Percentiles rank a stretch among this genome's conserved stretches.
These are phyloP conservation scores for Artemisia argyi DNA, from an alignment of 129 eudicot species.

Conservation along the genomic window DNA sequence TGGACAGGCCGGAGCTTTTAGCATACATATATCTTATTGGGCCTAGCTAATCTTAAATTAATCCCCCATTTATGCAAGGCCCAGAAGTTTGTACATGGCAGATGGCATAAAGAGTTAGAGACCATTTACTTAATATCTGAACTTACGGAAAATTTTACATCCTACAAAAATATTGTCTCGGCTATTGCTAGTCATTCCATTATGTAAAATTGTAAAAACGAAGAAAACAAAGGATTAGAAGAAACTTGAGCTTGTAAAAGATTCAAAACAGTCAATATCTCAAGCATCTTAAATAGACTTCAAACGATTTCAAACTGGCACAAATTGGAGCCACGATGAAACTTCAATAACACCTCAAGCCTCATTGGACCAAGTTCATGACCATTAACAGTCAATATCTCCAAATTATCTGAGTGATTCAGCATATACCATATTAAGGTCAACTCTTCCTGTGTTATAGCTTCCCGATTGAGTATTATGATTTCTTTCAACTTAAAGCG, in stretches of 20 bases:
- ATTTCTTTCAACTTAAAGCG: slow-evolving; percentile 10
- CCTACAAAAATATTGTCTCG: too few species aligned
- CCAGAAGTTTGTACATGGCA: too few species aligned
- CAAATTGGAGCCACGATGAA: slow-evolving; percentile 18
- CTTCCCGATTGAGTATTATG: slow-evolving; percentile 15
- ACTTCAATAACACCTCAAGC: slow-evolving; percentile 6
- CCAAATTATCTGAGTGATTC: slow-evolving; percentile 9
- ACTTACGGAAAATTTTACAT: too few species aligned
- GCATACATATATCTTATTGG: too few species aligned
- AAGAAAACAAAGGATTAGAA: background rate
- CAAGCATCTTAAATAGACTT: background rate
- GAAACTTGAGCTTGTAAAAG: background rate
- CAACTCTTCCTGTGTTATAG: background rate
- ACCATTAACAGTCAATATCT: slow-evolving; percentile 1
- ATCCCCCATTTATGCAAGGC: too few species aligned
- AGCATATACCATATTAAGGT: slow-evolving; percentile 14
- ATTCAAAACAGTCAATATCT: background rate
- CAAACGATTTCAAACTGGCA: slow-evolving; percentile 19
- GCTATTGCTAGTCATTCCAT: too few species aligned
- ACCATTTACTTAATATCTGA: too few species aligned
- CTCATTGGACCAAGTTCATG: background rate
- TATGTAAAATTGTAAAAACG: too few species aligned
- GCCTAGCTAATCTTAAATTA: too few species aligned
- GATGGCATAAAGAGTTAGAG: too few species aligned
- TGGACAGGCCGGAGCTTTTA: too few species aligned